Conservation (phyloP, 176 grass and related monocot species). For the Oryza brachyantha region DNA sequence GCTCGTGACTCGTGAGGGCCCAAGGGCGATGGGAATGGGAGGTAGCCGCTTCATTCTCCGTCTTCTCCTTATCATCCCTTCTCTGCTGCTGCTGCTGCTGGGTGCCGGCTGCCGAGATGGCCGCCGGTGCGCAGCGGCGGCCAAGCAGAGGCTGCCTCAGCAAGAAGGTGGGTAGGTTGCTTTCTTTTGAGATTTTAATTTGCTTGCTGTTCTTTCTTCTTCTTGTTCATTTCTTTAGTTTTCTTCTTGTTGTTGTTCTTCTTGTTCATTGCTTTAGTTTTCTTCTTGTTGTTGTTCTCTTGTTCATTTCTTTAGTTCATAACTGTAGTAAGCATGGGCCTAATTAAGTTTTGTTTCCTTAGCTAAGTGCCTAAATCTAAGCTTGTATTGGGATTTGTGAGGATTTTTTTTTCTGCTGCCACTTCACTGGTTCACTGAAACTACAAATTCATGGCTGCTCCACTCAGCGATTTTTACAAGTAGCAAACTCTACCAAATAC, state of each 20-base stretch:
- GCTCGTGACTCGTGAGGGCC: too few species aligned
- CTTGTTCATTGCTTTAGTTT: too few species aligned
- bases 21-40: background rate
- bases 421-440: too few species aligned
- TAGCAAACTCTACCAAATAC: background rate
- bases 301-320: background rate
- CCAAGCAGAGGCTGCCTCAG: conserved; percentile 33
- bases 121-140: conserved; percentile 29
- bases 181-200: background rate
- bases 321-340: background rate
- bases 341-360: background rate
- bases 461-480: background rate
- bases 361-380: too few species aligned
- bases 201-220: too few species aligned
- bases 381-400: background rate
- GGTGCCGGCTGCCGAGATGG: conserved; percentile 27
- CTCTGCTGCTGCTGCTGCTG: conserved; percentile 20
- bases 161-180: conserved; percentile 46
- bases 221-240: too few species aligned
- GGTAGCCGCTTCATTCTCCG: background rate
- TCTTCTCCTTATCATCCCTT: background rate
- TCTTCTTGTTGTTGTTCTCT: too few species aligned
- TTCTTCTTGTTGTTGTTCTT: too few species aligned
- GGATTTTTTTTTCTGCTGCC: background rate
- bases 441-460: background rate